Base-by-base conservation (phyloP, 73 alveolate genomes). In the Strombidium stylifer region DNA sequence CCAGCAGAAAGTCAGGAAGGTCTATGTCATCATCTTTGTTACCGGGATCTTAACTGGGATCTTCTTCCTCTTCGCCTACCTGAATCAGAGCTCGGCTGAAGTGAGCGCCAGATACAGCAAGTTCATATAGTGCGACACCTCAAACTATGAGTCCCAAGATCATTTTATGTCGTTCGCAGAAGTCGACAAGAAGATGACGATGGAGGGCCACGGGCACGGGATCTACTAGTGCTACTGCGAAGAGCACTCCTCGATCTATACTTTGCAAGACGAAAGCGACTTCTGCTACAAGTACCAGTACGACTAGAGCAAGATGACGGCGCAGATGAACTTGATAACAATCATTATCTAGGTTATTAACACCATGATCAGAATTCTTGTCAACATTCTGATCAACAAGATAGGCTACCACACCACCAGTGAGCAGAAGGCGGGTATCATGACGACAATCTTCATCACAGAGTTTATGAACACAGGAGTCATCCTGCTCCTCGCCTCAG, bases 401-500 rank as follows among this genome's bases (percentile, higher is more conserved):
- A 74, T 74, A 20, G 80, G 80, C 2, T 58, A 55, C n/a, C 66
- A 64, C 32, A 62, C 79, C 21, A 27, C 39, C 4, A 34, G 75
- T 18, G 74, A 49, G 1, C 31, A 6, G 27, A 27, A 7, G 27
- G 32, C 64, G 31, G 45, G 47, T 3, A 61, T 42, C 32, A 62
- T 30, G 37, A 37, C 18, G 14, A 81, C 59, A 23, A 60, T 74
- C 14, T 62, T 74, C 23, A 51, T 39, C 5, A 24, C 81, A 26
- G 51, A 74, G 30, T 74, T 74, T 69, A 41, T 74, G 14, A 74
- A 74, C 53, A 61, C 87, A 3, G 75, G 69, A 36, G 20, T 74
- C 26, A 47, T 61, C 19, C 40, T 74, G 19, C 50, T 64, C 18
- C 44, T 74, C 23, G 64, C 73, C 14, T 31, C 45, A 30, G 78